A percentile compares a stretch with the other conserved stretches of the same genome.
These are phyloP conservation scores for Ambrosia trifida DNA, from an alignment of 129 eudicot genomes.

Conservation along the genomic window DNA sequence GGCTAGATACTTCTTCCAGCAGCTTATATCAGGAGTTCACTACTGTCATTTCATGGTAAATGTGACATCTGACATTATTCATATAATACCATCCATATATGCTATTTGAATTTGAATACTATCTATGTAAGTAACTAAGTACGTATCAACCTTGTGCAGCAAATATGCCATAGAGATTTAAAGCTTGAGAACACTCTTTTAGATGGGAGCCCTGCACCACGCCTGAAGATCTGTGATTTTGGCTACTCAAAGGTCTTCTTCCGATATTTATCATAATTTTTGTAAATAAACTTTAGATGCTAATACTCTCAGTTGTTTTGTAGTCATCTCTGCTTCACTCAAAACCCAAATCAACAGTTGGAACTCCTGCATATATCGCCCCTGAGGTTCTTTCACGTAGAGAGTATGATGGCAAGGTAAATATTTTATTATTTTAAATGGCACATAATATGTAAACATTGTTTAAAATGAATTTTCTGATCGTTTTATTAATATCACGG, in stretches of 20 bases:
- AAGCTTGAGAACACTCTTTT: slow-evolving; percentile 88
- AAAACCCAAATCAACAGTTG: slow-evolving; percentile 96
- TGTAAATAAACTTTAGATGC: neutral
- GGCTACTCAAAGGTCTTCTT: slow-evolving; percentile 89
- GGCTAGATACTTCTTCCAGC: slow-evolving; percentile 47
- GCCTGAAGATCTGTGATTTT: slow-evolving; percentile 92
- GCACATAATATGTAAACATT: neutral
- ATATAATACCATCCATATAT: neutral
- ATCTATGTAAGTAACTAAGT: neutral
- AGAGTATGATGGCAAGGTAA: slow-evolving; percentile 98
- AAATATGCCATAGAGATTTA: slow-evolving; percentile 93
- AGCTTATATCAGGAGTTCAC: slow-evolving; percentile 46
- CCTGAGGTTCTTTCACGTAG: slow-evolving; percentile 92
- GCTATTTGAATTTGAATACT: neutral
- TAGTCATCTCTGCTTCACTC: slow-evolving; percentile 97
- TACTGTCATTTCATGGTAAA: slow-evolving; percentile 70
- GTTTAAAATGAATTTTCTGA: neutral
- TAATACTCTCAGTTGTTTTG: slow-evolving; percentile 10
- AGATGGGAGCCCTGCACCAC: slow-evolving; percentile 99
- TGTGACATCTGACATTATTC: neutral
- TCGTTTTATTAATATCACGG: neutral
- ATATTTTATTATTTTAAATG: neutral
- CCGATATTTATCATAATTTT: neutral
- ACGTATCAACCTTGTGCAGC: slow-evolving; percentile 38
- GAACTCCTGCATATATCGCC: slow-evolving; percentile 96